Conservation (phyloP, 2,329 filamentous ascomycete species). For the Aspergillus unguis region DNA sequence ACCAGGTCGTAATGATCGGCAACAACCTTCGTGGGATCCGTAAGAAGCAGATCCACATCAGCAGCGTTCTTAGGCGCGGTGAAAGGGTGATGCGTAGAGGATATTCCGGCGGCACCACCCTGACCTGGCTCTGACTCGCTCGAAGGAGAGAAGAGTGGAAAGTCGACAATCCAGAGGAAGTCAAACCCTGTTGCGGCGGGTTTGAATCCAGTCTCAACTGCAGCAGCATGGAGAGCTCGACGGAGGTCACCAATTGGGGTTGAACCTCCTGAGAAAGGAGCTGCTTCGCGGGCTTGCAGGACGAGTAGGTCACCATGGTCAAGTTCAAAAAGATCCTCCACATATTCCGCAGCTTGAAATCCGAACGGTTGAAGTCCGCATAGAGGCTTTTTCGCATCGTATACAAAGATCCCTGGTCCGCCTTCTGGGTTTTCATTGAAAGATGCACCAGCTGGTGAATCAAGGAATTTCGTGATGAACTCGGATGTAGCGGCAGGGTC, state of each 20-base stretch:
- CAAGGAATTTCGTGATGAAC: conserved; percentile 69
- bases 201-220: conserved; percentile 62
- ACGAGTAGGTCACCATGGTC: conserved; percentile 75
- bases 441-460: conserved; percentile 55
- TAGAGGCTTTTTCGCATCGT: conserved; percentile 69
- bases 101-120: conserved; percentile 74
- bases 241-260: conserved; percentile 70
- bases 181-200: conserved; percentile 52
- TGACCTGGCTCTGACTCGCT: conserved; percentile 70
- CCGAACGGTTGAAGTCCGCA: conserved; percentile 75
- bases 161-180: conserved; percentile 84
- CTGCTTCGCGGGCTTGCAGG: conserved; percentile 70
- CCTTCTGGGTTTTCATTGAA: conserved; percentile 69
- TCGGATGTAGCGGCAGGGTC: conserved; percentile 53
- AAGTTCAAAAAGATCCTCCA: conserved; percentile 53
- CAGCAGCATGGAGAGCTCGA: conserved; percentile 64
- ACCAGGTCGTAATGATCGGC: conserved; percentile 96
- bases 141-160: conserved; percentile 82
- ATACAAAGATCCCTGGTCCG: conserved; percentile 75
- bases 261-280: conserved; percentile 67
- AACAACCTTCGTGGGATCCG: conserved; percentile 66
- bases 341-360: conserved; percentile 62
- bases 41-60: conserved; percentile 72
- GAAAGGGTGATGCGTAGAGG: conserved; percentile 92
- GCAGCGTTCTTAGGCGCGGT: conserved; percentile 72